These are phyloP conservation scores for Epicoccum sorghinum DNA, from an alignment of 2,329 filamentous ascomycete genomes.

Conservation along the genomic window DNA sequence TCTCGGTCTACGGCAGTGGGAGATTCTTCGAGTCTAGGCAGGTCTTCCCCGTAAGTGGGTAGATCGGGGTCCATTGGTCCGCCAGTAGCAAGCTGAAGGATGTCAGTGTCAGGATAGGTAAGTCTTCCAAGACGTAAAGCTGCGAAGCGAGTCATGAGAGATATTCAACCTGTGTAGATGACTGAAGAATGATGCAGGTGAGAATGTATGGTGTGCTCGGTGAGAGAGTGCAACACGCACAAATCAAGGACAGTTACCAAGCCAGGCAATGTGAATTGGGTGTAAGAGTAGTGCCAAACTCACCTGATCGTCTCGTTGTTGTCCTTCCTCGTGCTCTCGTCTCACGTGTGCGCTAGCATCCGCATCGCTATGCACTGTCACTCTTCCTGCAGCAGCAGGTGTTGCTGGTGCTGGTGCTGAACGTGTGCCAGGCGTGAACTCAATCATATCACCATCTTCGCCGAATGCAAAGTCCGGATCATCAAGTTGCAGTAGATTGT, in stretches of 20 bases:
- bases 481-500: constrained; percentile 49
- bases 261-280: not conserved
- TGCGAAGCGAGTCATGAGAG: too few relatives aligned
- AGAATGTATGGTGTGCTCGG: constrained; percentile 12
- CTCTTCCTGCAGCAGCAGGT: constrained; percentile 17
- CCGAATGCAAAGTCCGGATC: constrained; percentile 68
- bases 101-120: constrained; percentile 11
- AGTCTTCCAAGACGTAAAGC: too few relatives aligned
- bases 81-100: constrained; percentile 25
- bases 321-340: constrained; percentile 52
- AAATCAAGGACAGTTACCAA: not conserved
- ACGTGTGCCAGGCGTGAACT: constrained; percentile 42
- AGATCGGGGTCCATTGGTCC: constrained; percentile 40
- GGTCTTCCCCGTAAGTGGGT: constrained; percentile 41
- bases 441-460: constrained; percentile 64
- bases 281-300: constrained; percentile 29
- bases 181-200: not conserved
- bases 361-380: constrained; percentile 34
- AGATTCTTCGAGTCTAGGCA: constrained; percentile 40
- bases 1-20: constrained; percentile 23
- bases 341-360: constrained; percentile 50
- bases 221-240: not conserved
- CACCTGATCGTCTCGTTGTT: constrained; percentile 44
- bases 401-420: constrained; percentile 20
- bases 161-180: not conserved